These are phyloP conservation scores for Aspergillus fructus DNA, from an alignment of 2,329 filamentous ascomycete genomes.

Conservation along the genomic window DNA sequence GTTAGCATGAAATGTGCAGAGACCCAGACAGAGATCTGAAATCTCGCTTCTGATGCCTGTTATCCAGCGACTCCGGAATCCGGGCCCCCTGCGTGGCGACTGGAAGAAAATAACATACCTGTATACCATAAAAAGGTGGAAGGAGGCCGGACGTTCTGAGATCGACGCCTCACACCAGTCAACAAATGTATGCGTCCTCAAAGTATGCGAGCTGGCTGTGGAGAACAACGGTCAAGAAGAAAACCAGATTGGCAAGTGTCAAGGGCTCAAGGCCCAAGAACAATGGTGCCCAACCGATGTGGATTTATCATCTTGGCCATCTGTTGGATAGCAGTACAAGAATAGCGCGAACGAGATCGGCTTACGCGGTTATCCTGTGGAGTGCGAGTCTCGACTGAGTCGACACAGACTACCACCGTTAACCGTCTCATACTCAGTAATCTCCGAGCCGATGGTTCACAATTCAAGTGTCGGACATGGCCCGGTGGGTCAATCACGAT, in stretches of 20 bases:
- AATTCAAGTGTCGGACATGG: not conserved
- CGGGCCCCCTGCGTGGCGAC: not conserved
- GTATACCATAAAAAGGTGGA: not conserved
- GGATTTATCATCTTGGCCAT: slow-evolving; percentile 9
- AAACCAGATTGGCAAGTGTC: no score
- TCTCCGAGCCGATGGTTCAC: not conserved
- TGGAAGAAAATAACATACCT: not conserved
- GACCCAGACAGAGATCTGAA: not conserved
- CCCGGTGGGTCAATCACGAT: not conserved
- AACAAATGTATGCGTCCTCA: not conserved
- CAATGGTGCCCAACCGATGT: slow-evolving; percentile 17
- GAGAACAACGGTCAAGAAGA: not conserved
- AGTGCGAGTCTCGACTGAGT: slow-evolving; percentile 3
- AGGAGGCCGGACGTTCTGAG: not conserved
- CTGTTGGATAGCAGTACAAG: not conserved
- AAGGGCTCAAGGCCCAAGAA: not conserved
- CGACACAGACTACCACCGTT: slow-evolving; percentile 10
- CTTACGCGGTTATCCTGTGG: slow-evolving; percentile 10
- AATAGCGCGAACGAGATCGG: not conserved
- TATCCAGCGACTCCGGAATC: not conserved
- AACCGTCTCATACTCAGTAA: slow-evolving; percentile 4
- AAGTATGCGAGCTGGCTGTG: slow-evolving; percentile 10
- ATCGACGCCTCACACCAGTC: not conserved
- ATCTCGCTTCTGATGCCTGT: not conserved
- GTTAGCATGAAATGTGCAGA: no score